A percentile compares a stretch with the other conserved stretches of the same genome.
These are phyloP conservation scores for Oenanthe sinensis DNA, from an alignment of 129 eudicot genomes.

Conservation along the genomic window DNA sequence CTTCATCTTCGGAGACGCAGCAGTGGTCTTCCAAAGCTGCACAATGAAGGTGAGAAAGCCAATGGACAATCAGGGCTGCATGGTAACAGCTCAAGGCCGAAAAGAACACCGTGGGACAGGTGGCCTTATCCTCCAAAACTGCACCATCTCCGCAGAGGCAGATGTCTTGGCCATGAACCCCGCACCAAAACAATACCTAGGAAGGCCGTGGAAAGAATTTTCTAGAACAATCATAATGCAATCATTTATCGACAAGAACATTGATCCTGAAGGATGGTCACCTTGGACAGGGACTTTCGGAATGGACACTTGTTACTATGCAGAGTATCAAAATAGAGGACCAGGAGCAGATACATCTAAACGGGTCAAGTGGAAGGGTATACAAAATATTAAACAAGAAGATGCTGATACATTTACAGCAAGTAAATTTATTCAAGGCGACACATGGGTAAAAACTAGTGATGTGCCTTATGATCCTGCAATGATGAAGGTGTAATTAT, in stretches of 20 bases:
- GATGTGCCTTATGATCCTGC: constrained; percentile 52
- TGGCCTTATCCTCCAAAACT: constrained; percentile 39
- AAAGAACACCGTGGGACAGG: constrained; percentile 23
- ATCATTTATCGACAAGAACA: constrained; percentile 26
- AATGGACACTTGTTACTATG: constrained; percentile 30
- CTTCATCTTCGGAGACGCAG: constrained; percentile 54
- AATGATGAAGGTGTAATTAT: constrained; percentile 13
- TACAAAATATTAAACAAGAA: constrained; percentile 16
- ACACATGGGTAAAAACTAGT: constrained; percentile 36
- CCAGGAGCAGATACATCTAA: constrained; percentile 32
- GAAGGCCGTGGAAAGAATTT: constrained; percentile 46
- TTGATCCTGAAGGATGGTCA: constrained; percentile 50
- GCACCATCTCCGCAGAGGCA: constrained; percentile 28
- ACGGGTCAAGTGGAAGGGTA: constrained; percentile 42
- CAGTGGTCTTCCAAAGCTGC: constrained; percentile 49
- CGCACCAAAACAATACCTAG: constrained; percentile 24
- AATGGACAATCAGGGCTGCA: constrained; percentile 26
- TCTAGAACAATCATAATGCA: constrained; percentile 45
- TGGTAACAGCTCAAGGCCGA: constrained; percentile 53
- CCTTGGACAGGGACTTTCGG: constrained; percentile 34
- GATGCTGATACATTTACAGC: constrained; percentile 32
- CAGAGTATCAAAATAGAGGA: constrained; percentile 46
- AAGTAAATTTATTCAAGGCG: constrained; percentile 32
- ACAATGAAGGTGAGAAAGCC: constrained; percentile 32
- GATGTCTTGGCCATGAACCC: constrained; percentile 6